Conservation (phyloP, 768 basidiomycete genomes). For the Agaricus sinodeliciosus region DNA sequence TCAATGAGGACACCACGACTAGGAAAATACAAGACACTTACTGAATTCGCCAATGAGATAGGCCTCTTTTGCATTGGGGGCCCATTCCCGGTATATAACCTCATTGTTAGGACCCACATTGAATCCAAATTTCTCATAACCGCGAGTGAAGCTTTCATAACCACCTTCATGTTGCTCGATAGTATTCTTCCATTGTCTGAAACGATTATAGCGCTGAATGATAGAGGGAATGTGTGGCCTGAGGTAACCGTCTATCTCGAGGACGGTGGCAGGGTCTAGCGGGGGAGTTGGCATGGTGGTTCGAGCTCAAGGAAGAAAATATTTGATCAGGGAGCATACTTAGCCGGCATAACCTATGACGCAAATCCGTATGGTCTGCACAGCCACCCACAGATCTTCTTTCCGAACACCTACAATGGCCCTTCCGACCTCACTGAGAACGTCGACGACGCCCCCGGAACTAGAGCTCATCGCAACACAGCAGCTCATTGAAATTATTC, state of each 20-base stretch:
- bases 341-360: no score
- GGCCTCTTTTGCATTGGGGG: conserved; percentile 81
- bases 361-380: no score
- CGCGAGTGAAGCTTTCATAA: conserved; percentile 70
- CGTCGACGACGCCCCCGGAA: conserved; percentile 12
- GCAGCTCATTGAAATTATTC: conserved; percentile 78
- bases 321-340: no score
- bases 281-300: conserved; percentile 33
- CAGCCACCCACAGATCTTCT: no score
- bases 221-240: conserved; percentile 67
- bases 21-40: conserved; percentile 34
- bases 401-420: background rate
- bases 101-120: conserved; percentile 60
- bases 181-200: conserved; percentile 67
- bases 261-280: conserved; percentile 52
- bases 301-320: no score
- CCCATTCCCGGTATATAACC: conserved; percentile 92
- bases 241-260: conserved; percentile 68
- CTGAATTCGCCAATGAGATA: conserved; percentile 94
- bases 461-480: conserved; percentile 57
- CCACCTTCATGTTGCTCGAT: conserved; percentile 83
- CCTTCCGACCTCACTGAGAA: conserved; percentile 3
- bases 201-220: conserved; percentile 58
- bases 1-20: conserved; percentile 1
- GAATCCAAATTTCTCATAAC: conserved; percentile 77